These are phyloP conservation scores for Lentinus brumalis DNA, from an alignment of 768 basidiomycete species.

Conservation along the genomic window DNA sequence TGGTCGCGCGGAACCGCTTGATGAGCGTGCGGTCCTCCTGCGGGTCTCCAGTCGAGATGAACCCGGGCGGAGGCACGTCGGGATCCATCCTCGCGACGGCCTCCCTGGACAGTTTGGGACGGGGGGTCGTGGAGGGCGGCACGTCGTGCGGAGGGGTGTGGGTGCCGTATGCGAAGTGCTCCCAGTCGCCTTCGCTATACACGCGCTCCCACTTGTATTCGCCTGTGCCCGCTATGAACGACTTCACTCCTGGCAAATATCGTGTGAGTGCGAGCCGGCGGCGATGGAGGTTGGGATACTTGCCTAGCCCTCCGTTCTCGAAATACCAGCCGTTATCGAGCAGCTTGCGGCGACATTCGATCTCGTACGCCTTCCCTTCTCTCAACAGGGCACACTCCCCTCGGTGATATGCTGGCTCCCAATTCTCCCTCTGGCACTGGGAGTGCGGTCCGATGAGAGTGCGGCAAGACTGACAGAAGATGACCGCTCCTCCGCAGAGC, in stretches of 20 bases:
- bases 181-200: neutral
- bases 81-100: too few relatives aligned
- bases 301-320: conserved; percentile 1
- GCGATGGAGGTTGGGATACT: neutral
- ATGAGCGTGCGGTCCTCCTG: too few relatives aligned
- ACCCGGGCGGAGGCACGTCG: too few relatives aligned
- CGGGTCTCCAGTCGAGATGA: too few relatives aligned
- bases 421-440: conserved; percentile 9
- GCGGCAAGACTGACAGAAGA: neutral
- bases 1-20: too few relatives aligned
- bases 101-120: too few relatives aligned
- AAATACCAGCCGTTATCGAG: conserved; percentile 14
- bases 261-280: neutral
- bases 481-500: neutral
- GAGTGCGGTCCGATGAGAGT: neutral
- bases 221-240: neutral
- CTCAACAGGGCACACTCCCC: conserved; percentile 1
- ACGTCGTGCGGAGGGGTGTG: neutral
- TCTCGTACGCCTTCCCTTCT: neutral
- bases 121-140: neutral
- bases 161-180: neutral
- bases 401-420: conserved; percentile 3
- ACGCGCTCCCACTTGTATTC: neutral
- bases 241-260: neutral
- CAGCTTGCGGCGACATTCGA: neutral